A percentile compares a stretch with the other conserved stretches of the same genome.
Evolutionary conservation across 2,329 filamentous ascomycete species (phyloP).

Genomic region (Pestalotiopsis fici): DNA sequence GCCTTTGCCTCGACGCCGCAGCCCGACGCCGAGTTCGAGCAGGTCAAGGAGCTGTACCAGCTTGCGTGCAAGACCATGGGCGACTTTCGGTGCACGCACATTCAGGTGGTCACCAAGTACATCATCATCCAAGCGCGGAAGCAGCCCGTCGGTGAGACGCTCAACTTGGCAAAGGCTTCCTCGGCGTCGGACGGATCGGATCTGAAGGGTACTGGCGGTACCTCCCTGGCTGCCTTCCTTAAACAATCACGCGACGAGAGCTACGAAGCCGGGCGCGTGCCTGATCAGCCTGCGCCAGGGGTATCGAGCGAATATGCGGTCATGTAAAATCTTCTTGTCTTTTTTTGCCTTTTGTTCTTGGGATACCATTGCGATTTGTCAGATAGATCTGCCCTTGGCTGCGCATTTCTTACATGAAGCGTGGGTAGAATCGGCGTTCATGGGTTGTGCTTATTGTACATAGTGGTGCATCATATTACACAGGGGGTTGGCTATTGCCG

Average conservation of each 20-base stretch:
- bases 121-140: conserved; percentile 75
- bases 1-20: conserved; percentile 61
- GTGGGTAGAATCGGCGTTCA: not conserved
- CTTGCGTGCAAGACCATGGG: conserved; percentile 75
- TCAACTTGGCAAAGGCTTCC: conserved; percentile 49
- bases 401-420: not conserved
- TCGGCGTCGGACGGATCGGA: conserved; percentile 34
- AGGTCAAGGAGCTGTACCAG: conserved; percentile 58
- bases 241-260: conserved; percentile 91
- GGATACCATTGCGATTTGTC: not conserved
- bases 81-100: conserved; percentile 80
- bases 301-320: not conserved
- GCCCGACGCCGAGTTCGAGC: conserved; percentile 50
- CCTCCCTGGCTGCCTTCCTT: conserved; percentile 83
- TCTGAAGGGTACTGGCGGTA: conserved; percentile 84
- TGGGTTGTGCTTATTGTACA: not conserved
- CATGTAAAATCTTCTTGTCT: conserved; percentile 1
- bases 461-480: not conserved
- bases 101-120: conserved; percentile 87
- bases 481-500: not conserved
- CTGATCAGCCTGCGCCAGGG: not conserved
- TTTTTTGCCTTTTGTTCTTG: not conserved
- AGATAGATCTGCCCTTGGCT: not conserved
- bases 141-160: conserved; percentile 28
- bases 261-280: conserved; percentile 13